Evolutionary conservation across 495 filamentous ascomycete species (phyloP).

Genomic region (Hypoxylon lienhwacheense): DNA sequence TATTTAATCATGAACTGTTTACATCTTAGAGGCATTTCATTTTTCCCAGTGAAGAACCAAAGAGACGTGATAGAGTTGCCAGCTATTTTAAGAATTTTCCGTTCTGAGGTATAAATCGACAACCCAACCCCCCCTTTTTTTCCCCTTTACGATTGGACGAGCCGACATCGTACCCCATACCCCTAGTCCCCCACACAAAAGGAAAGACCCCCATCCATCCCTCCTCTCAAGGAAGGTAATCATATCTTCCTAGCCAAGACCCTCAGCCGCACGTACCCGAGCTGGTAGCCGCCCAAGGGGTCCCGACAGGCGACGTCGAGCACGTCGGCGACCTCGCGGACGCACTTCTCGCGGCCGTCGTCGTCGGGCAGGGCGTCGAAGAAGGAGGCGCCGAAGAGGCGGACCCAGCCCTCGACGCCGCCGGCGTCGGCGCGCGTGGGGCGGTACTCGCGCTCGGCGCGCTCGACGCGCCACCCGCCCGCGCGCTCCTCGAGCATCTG

Average conservation of each 20-base stretch:
- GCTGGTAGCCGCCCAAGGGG: constrained; percentile 59
- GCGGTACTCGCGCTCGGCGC: constrained; percentile 64
- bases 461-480: constrained; percentile 63
- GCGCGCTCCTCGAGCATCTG: constrained; percentile 52
- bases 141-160: no score
- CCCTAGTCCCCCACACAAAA: neutral
- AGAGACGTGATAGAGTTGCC: no score
- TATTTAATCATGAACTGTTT: neutral
- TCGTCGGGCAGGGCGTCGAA: constrained; percentile 53
- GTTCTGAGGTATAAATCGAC: no score
- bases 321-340: constrained; percentile 60
- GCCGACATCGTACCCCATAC: no score
- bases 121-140: no score
- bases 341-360: constrained; percentile 53
- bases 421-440: constrained; percentile 60
- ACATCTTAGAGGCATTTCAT: no score
- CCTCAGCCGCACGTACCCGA: constrained; percentile 74
- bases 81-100: no score
- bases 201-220: neutral
- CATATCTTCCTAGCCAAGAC: constrained; percentile 60
- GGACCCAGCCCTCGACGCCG: constrained; percentile 71
- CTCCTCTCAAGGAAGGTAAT: neutral
- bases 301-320: constrained; percentile 57
- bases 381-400: constrained; percentile 63
- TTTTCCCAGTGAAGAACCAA: no score